phyloP scores from a whole-genome alignment of 495 filamentous ascomycete genomes.

The Penicillium dipodomyicola region DNA sequence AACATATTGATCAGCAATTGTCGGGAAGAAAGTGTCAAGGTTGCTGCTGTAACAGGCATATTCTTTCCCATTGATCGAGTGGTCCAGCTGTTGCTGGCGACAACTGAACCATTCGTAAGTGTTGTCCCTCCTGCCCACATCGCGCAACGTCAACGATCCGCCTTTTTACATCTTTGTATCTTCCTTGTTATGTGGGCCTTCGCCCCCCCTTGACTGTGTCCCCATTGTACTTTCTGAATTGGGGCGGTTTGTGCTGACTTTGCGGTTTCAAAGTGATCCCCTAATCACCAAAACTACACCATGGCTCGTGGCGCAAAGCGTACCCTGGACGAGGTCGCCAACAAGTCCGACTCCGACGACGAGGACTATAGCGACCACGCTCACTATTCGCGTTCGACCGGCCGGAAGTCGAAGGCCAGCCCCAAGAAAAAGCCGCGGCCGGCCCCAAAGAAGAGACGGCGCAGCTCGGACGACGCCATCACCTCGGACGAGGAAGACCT shows the following conservation, averaged over 20 bases:
- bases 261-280: constrained; percentile 13
- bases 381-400: constrained; percentile 31
- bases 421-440: constrained; percentile 41
- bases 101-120: constrained; percentile 13
- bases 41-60: background rate
- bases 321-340: constrained; percentile 70
- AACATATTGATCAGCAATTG: constrained; percentile 26
- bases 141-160: constrained; percentile 3
- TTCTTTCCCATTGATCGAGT: constrained; percentile 2
- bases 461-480: constrained; percentile 59
- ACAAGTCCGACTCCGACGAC: constrained; percentile 81
- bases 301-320: constrained; percentile 58
- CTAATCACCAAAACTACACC: constrained; percentile 29
- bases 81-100: constrained; percentile 14
- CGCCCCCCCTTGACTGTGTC: too few relatives aligned
- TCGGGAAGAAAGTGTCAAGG: constrained; percentile 6
- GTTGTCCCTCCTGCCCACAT: constrained; percentile 10
- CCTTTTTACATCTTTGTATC: background rate
- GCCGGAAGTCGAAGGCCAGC: constrained; percentile 40
- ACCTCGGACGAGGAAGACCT: constrained; percentile 58
- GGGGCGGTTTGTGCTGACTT: constrained; percentile 13
- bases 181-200: background rate
- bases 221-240: background rate
- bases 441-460: constrained; percentile 49
- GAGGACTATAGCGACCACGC: constrained; percentile 63